Percentiles rank a stretch among this genome's conserved stretches.
These are phyloP conservation scores for Apiotrichum gamsii DNA, from an alignment of 1,284 basidiomycete genomes.

Conservation along the genomic window DNA sequence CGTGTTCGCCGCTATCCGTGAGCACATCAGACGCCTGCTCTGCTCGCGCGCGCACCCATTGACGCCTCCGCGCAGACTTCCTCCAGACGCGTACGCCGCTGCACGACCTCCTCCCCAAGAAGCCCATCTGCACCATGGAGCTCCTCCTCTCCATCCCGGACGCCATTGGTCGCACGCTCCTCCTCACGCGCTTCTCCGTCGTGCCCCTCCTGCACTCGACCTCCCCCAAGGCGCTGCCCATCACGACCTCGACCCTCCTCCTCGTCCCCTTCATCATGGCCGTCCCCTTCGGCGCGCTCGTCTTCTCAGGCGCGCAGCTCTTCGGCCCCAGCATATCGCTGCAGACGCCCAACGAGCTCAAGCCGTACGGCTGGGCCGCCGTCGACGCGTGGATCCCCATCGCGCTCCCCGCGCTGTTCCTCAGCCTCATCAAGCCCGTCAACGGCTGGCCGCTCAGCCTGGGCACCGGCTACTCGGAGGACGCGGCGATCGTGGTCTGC, in stretches of 20 bases:
- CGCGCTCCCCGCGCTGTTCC: conserved; percentile 34
- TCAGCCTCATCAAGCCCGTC: conserved; percentile 36
- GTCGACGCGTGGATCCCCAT: conserved; percentile 42
- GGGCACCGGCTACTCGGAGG: conserved; percentile 16
- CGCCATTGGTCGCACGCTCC: conserved; percentile 43
- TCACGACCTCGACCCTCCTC: conserved; percentile 37
- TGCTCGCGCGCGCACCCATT: no score
- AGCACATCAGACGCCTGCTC: conserved; percentile 7
- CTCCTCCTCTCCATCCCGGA: conserved; percentile 37
- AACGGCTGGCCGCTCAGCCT: conserved; percentile 32
- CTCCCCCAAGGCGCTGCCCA: conserved; percentile 17
- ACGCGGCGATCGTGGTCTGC: conserved; percentile 34
- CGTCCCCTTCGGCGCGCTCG: conserved; percentile 39
- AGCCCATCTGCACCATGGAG: conserved; percentile 32
- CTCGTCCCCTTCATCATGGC: conserved; percentile 43
- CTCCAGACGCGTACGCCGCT: conserved; percentile 41
- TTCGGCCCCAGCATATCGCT: conserved; percentile 33
- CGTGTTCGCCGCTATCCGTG: conserved; percentile 32
- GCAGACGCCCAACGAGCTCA: conserved; percentile 38
- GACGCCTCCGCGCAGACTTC: conserved; percentile 22
- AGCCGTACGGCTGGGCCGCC: conserved; percentile 38
- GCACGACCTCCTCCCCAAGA: conserved; percentile 26
- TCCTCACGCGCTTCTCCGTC: conserved; percentile 43
- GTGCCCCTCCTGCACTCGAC: conserved; percentile 27
- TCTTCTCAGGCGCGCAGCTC: conserved; percentile 37